phyloP scores from a whole-genome alignment of 2,329 filamentous ascomycete genomes.

The Stromatinia cepivora region DNA sequence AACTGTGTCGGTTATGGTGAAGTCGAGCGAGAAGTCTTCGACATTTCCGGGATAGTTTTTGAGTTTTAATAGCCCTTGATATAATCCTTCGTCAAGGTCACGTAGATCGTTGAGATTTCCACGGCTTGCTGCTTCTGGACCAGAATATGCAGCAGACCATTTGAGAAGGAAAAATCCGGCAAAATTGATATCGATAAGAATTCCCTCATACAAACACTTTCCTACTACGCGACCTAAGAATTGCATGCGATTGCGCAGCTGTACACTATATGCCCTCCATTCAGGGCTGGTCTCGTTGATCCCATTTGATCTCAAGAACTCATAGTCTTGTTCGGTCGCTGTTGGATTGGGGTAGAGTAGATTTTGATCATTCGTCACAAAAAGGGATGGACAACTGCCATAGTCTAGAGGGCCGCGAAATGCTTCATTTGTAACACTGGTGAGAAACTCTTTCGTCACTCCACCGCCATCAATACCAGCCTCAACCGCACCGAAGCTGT shows the following conservation, averaged over 20 bases:
- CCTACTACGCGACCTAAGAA: conserved; percentile 91
- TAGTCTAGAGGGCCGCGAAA: conserved; percentile 52
- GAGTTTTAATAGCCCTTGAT: conserved; percentile 77
- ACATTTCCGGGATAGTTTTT: conserved; percentile 87
- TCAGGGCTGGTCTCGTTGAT: conserved; percentile 54
- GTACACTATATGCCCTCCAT: conserved; percentile 57
- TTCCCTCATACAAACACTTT: conserved; percentile 96
- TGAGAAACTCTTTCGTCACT: conserved; percentile 96
- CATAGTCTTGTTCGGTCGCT: conserved; percentile 67
- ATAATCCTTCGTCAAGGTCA: conserved; percentile 87
- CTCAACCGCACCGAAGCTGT: conserved; percentile 82
- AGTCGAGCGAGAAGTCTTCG: conserved; percentile 78
- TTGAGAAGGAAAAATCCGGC: conserved; percentile 95
- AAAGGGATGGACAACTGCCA: conserved; percentile 60
- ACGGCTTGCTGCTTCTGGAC: conserved; percentile 72
- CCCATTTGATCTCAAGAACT: conserved; percentile 54
- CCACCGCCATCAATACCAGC: conserved; percentile 96
- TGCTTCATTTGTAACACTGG: conserved; percentile 80
- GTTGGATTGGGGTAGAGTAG: conserved; percentile 86
- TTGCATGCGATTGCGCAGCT: conserved; percentile 75
- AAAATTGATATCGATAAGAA: conserved; percentile 89
- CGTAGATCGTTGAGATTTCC: conserved; percentile 93
- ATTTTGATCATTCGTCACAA: conserved; percentile 81
- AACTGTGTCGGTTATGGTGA: conserved; percentile 80
- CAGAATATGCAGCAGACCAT: conserved; percentile 75